phyloP scores from a whole-genome alignment of 2,329 filamentous ascomycete species.

The Dactylellina haptotyla region DNA sequence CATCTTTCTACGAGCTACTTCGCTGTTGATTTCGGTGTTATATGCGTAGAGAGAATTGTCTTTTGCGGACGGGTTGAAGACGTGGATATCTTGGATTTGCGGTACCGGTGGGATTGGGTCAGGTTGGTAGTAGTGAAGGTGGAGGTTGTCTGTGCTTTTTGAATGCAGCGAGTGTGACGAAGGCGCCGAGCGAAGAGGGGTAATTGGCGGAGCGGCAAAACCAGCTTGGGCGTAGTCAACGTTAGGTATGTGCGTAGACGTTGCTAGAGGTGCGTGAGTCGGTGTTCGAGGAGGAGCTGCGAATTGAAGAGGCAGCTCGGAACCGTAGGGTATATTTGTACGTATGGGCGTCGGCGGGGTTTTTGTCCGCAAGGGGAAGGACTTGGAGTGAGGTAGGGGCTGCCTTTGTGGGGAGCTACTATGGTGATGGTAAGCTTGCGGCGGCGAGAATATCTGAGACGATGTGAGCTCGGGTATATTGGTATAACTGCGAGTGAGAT shows the following conservation, averaged over 20 bases:
- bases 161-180: conserved; percentile 38
- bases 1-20: conserved; percentile 45
- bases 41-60: conserved; percentile 47
- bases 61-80: conserved; percentile 46
- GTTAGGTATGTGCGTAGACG: conserved; percentile 49
- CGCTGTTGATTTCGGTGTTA: conserved; percentile 49
- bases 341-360: conserved; percentile 49
- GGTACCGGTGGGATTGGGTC: conserved; percentile 47
- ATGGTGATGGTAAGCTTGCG: conserved; percentile 5
- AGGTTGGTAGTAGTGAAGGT: conserved; percentile 40
- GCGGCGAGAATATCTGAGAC: conserved; percentile 46
- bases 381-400: conserved; percentile 20
- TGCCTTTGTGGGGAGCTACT: conserved; percentile 12
- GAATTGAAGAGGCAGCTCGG: conserved; percentile 38
- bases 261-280: conserved; percentile 45
- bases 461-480: conserved; percentile 54
- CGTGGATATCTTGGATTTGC: conserved; percentile 53
- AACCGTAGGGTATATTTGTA: conserved; percentile 48
- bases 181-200: conserved; percentile 32
- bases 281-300: conserved; percentile 51
- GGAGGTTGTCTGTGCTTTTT: conserved; percentile 51
- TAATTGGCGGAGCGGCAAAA: conserved; percentile 47
- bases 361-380: conserved; percentile 44
- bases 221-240: conserved; percentile 51
- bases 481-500: conserved; percentile 52